Conservation (phyloP, 2,329 filamentous ascomycete species). For the Leptographium radiaticola region DNA sequence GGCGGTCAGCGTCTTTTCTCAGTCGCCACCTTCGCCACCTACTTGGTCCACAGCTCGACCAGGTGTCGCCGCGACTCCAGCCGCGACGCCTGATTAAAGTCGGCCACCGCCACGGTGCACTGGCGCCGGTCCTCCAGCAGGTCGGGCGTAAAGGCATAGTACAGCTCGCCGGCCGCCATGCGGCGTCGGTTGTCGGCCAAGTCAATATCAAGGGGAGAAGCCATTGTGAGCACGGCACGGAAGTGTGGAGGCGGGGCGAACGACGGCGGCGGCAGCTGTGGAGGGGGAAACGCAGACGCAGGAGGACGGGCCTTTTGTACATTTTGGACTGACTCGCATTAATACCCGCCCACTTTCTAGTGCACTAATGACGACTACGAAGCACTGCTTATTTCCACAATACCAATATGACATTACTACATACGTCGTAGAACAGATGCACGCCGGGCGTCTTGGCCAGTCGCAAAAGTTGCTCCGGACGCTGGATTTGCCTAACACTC, state of each 20-base stretch:
- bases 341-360: too few species aligned
- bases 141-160: conserved; percentile 59
- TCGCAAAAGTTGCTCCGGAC: too few species aligned
- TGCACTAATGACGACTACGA: not conserved
- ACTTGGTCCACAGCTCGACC: conserved; percentile 61
- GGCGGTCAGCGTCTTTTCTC: too few species aligned
- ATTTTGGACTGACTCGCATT: not conserved
- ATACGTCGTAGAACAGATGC: too few species aligned
- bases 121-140: conserved; percentile 49
- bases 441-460: too few species aligned
- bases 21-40: too few species aligned
- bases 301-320: too few species aligned
- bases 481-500: not conserved
- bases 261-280: not conserved
- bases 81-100: conserved; percentile 44
- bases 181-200: conserved; percentile 33
- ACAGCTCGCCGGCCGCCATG: conserved; percentile 59
- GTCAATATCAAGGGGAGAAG: conserved; percentile 17
- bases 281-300: too few species aligned
- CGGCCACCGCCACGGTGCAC: conserved; percentile 46
- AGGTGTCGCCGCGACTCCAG: conserved; percentile 46
- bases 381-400: not conserved
- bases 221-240: not conserved
- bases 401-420: not conserved
- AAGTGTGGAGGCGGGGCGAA: not conserved